Evolutionary conservation across 1,284 basidiomycete genomes (phyloP).

Genomic region (Abortiporus biennis): DNA sequence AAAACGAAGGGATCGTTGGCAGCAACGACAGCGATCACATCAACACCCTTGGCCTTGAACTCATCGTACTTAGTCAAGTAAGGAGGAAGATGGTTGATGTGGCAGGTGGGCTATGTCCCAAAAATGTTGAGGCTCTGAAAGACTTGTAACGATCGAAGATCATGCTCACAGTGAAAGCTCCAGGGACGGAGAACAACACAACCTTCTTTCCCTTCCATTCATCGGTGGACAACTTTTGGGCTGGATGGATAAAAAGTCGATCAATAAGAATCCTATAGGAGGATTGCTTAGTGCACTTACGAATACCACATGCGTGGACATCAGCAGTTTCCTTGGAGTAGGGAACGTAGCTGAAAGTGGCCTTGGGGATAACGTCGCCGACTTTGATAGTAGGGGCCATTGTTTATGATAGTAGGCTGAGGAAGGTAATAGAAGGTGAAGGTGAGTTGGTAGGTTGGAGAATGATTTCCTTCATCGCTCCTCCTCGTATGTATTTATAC

Average conservation of each 20-base stretch:
- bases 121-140: neutral
- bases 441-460: too few species aligned
- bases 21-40: constrained; percentile 63
- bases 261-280: neutral
- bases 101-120: constrained; percentile 67
- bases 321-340: constrained; percentile 63
- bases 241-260: constrained; percentile 25
- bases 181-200: constrained; percentile 72
- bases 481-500: too few species aligned
- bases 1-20: constrained; percentile 77
- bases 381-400: constrained; percentile 37
- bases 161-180: constrained; percentile 67
- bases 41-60: constrained; percentile 72
- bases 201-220: constrained; percentile 84
- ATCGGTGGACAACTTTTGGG: constrained; percentile 46
- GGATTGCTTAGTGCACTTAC: constrained; percentile 35
- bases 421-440: too few species aligned
- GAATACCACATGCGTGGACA: constrained; percentile 54
- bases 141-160: neutral
- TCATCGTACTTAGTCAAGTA: constrained; percentile 60
- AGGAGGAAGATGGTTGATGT: constrained; percentile 66
- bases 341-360: constrained; percentile 58
- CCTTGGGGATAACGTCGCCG: constrained; percentile 61
- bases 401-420: too few species aligned
- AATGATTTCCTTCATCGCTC: too few species aligned